Evolutionary conservation across 768 basidiomycete species (phyloP).

Genomic region (Dictyophora rubrovolvata): DNA sequence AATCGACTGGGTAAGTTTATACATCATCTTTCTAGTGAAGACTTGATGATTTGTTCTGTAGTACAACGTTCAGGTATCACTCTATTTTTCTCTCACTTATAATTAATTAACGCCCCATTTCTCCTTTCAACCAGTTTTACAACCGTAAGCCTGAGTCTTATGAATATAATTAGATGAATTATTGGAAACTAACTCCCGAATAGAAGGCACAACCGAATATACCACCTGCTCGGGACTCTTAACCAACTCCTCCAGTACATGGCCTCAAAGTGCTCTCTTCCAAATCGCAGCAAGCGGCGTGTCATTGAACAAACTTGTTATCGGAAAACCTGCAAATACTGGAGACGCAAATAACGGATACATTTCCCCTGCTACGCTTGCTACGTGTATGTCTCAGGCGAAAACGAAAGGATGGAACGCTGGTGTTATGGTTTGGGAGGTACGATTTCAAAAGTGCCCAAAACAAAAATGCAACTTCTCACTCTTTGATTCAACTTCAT

Average conservation of each 20-base stretch:
- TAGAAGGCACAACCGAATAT: conserved; percentile 11
- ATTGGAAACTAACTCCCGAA: background rate
- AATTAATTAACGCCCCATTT: background rate
- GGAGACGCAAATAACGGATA: conserved; percentile 50
- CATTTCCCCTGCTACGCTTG: conserved; percentile 46
- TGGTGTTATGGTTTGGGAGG: conserved; percentile 29
- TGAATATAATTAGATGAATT: no score
- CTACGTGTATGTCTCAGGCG: conserved; percentile 50
- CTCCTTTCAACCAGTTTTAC: conserved; percentile 19
- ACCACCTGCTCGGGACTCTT: conserved; percentile 17
- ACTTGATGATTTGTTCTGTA: conserved; percentile 10
- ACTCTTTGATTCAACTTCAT: conserved; percentile 21
- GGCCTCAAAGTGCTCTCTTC: conserved; percentile 29
- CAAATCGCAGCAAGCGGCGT: conserved; percentile 52
- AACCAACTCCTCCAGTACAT: conserved; percentile 17
- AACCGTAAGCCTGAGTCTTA: conserved; percentile 20
- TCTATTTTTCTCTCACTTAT: background rate
- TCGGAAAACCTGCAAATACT: conserved; percentile 58
- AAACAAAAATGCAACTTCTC: background rate
- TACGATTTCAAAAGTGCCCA: conserved; percentile 3
- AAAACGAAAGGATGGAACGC: conserved; percentile 51
- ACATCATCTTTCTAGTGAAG: background rate
- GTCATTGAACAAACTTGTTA: conserved; percentile 52
- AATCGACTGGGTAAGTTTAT: conserved; percentile 33
- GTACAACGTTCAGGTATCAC: conserved; percentile 33